These are phyloP conservation scores for Beauveria sp. DNA, from an alignment of 2,329 filamentous ascomycete genomes.

Conservation along the genomic window DNA sequence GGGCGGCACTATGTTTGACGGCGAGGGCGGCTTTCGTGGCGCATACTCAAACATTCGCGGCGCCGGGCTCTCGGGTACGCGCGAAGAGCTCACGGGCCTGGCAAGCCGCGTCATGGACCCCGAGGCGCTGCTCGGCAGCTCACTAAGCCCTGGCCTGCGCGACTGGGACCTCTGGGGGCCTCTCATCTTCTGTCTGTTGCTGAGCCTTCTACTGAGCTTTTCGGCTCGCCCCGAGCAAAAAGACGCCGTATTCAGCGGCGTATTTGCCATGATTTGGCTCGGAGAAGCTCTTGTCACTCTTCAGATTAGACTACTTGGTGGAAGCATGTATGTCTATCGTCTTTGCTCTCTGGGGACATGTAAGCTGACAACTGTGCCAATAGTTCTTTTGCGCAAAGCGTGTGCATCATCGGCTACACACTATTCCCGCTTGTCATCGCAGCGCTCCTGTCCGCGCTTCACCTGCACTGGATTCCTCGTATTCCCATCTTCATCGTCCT, in stretches of 20 bases:
- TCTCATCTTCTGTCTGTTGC: slow-evolving; percentile 82
- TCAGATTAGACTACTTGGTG: slow-evolving; percentile 92
- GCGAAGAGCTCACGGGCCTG: slow-evolving; percentile 54
- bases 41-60: slow-evolving; percentile 55
- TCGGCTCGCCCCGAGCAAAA: slow-evolving; percentile 73
- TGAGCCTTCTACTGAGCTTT: slow-evolving; percentile 83
- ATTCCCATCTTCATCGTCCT: slow-evolving; percentile 88
- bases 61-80: slow-evolving; percentile 49
- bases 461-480: slow-evolving; percentile 69
- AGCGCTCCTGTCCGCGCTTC: slow-evolving; percentile 75
- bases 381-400: slow-evolving; percentile 94
- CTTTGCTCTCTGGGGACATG: background rate
- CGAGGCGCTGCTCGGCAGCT: slow-evolving; percentile 54
- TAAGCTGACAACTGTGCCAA: slow-evolving; percentile 16
- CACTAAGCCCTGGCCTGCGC: slow-evolving; percentile 82
- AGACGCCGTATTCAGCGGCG: slow-evolving; percentile 85
- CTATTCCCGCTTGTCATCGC: slow-evolving; percentile 95
- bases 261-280: slow-evolving; percentile 96
- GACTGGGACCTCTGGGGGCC: slow-evolving; percentile 99
- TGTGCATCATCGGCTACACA: slow-evolving; percentile 98
- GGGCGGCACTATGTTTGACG: slow-evolving; percentile 57
- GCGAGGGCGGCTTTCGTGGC: slow-evolving; percentile 45
- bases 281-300: slow-evolving; percentile 94
- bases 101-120: slow-evolving; percentile 56
- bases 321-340: slow-evolving; percentile 73